Evolutionary conservation across 129 eudicot genomes (phyloP).

Genomic region (Scalesia atractyloides): DNA sequence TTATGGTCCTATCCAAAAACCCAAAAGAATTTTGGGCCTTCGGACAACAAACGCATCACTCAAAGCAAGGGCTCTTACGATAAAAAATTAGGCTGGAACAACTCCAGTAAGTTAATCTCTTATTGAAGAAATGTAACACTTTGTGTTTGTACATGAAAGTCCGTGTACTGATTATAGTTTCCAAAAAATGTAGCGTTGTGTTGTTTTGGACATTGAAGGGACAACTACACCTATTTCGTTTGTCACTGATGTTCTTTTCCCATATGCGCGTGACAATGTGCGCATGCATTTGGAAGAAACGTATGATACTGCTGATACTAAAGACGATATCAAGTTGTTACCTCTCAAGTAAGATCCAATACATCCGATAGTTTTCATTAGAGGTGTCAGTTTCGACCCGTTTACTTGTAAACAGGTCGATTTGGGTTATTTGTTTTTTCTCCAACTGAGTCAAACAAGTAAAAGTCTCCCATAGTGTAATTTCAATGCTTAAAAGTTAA

Average conservation of each 20-base stretch:
- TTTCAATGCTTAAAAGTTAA: not conserved
- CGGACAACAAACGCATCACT: conserved; percentile 29
- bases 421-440: not conserved
- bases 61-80: conserved; percentile 41
- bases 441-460: not conserved
- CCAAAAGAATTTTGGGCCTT: conserved; percentile 5
- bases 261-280: conserved; percentile 89
- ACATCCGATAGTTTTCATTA: not conserved
- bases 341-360: conserved; percentile 58
- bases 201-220: conserved; percentile 96
- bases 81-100: conserved; percentile 33
- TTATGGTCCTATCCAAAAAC: conserved; percentile 61
- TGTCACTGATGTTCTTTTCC: conserved; percentile 95
- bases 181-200: conserved; percentile 58
- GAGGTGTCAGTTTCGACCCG: not conserved
- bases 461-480: not conserved
- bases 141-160: not conserved
- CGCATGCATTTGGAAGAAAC: conserved; percentile 88
- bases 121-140: conserved; percentile 2
- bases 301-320: conserved; percentile 72
- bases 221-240: conserved; percentile 95
- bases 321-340: conserved; percentile 76
- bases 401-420: not conserved
- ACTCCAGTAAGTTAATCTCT: conserved; percentile 41
- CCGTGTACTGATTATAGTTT: not conserved